These are phyloP conservation scores for Penicillium sclerotigenum DNA, from an alignment of 2,329 filamentous ascomycete species.

Conservation along the genomic window DNA sequence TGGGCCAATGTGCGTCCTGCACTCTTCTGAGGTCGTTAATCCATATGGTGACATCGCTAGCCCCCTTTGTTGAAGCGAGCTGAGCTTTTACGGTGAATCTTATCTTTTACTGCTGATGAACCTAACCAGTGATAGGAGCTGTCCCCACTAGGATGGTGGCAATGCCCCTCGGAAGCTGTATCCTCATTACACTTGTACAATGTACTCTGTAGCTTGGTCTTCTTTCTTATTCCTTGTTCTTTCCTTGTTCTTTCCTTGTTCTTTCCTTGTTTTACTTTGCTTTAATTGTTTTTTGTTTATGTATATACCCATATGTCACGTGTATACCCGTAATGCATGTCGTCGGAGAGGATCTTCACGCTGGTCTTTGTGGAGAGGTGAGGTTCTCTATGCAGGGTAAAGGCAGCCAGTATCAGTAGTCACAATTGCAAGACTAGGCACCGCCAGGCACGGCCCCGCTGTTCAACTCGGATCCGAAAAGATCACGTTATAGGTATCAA, in stretches of 20 bases:
- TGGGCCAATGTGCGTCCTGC: neutral
- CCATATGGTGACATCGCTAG: neutral
- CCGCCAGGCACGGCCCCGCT: neutral
- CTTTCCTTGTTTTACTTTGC: too few relatives aligned
- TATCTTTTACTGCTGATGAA: neutral
- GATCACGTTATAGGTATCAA: neutral
- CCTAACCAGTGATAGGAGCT: neutral
- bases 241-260: neutral
- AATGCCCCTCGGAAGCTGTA: neutral
- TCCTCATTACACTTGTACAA: neutral
- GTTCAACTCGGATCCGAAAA: neutral
- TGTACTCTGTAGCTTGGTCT: neutral
- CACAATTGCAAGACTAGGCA: neutral
- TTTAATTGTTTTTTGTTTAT: neutral
- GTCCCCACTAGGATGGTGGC: neutral
- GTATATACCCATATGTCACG: neutral
- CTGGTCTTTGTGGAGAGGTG: neutral
- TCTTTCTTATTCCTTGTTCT: neutral
- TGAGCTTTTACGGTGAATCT: neutral
- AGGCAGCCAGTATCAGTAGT: constrained; percentile 4
- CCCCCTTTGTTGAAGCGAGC: neutral
- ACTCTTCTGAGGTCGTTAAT: neutral
- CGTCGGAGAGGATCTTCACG: neutral
- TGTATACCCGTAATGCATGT: neutral
- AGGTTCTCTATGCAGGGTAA: constrained; percentile 4